Percentiles rank a stretch among this genome's conserved stretches.
Evolutionary conservation across 192 early-diverging fungal species (phyloP).

Genomic region (Gamsiella multidivaricata): DNA sequence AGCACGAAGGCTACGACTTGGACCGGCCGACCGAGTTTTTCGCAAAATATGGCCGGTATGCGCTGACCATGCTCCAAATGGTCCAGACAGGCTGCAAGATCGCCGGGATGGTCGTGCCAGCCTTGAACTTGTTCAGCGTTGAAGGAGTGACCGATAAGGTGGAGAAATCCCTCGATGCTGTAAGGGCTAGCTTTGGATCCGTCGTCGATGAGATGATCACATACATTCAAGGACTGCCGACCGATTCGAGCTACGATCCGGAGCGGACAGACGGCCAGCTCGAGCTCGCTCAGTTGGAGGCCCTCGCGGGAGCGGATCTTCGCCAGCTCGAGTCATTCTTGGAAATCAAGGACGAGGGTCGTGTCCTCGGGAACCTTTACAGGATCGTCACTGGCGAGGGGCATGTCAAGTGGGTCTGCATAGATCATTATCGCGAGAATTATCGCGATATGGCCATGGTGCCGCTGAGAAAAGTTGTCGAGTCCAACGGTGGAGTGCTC

Average conservation of each 20-base stretch:
- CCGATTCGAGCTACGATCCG: not conserved
- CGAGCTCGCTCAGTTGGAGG: not conserved
- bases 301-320: constrained; percentile 11
- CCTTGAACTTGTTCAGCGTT: not conserved
- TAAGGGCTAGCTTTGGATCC: not conserved
- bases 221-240: not conserved
- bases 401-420: constrained; percentile 32
- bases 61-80: constrained; percentile 23
- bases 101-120: constrained; percentile 7
- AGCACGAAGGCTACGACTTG: constrained; percentile 36
- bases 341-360: not conserved
- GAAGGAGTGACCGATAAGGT: not conserved
- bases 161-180: not conserved
- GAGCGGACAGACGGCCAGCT: not conserved
- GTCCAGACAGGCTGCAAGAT: constrained; percentile 9
- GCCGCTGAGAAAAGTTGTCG: constrained; percentile 5
- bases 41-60: constrained; percentile 8
- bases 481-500: not conserved
- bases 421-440: constrained; percentile 19
- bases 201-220: constrained; percentile 3
- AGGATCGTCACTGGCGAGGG: constrained; percentile 17
- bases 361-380: constrained; percentile 15
- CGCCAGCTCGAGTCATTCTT: constrained; percentile 11
- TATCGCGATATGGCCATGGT: not conserved
- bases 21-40: constrained; percentile 24